Base-by-base conservation (phyloP, 2,329 filamentous ascomycete genomes). In the Coniosporium tulheliwenetii region DNA sequence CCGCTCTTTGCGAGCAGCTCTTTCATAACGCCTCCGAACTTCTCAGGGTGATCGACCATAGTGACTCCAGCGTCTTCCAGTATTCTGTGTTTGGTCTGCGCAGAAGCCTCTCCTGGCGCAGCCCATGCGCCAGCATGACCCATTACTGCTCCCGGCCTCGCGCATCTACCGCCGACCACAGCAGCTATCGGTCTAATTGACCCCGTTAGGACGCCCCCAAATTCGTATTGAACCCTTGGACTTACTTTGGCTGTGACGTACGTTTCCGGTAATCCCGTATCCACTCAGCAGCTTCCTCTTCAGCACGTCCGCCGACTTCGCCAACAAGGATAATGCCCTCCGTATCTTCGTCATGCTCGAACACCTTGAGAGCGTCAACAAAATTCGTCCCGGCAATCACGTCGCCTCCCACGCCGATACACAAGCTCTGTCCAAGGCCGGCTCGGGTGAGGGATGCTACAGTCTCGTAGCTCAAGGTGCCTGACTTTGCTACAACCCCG, bases 401-500 rank as follows among this genome's bases (percentile, higher is more conserved):
- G 52, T 87, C 83, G 2, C 83, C 83, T 2, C 83, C 83, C 65
- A 87, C 79, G 12, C 80, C 81, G 36, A 87, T 77, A 35, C 81
- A 82, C 5, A 86, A 62, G 51, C 79, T 85, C 57, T 89, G 83
- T 0, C 83, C 83, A 1, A 87, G 62, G 0, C 82, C 81, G n/a
- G 74, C 77, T 45, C 77, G 68, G 5, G 79, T 83, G 16, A 83
- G 77, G 1, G 80, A 78, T 0, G 79, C 82, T 1, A 86, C 82
- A 2, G 82, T 76, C 56, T 89, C 83, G 51, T 87, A 89, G 45
- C 80, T 85, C 34, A 89, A 61, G 0, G 83, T 89, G 1, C 82
- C 83, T 0, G 80, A 85, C 54, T 85, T 86, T n/a, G 81, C 80
- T 2, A 84, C 73, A 41, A 89, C 82, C 2, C 81, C 82, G 15